Base-by-base conservation (phyloP, 441 rosid species). In the Breynia disticha region DNA sequence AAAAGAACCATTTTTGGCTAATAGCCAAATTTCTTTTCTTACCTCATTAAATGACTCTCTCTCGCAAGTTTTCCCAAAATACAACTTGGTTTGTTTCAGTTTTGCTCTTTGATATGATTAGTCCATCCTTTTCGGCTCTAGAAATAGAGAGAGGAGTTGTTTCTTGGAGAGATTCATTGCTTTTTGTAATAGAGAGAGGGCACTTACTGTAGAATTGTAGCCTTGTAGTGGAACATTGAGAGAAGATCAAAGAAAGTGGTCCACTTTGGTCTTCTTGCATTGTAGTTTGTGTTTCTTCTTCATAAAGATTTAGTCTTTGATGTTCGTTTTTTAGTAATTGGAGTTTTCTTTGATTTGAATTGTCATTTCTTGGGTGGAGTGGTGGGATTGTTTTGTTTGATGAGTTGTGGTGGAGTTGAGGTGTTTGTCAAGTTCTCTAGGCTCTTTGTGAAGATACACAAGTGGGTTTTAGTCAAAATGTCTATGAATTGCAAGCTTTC, bases 1-100 rank as follows among this genome's bases (percentile, higher is more conserved):
- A 61, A 49, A 54, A 16, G 35, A 19, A 44, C 70, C 49, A 56
- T 68, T 50, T 64, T 46, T 55, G 66, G 69, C 51, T 67, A 76
- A 76, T 48, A 54, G 55, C 71, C 79, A 61, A 59, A 19, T 11
- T 14, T 65, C n/a, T 65, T 63, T 63, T 50, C 69, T 68, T 63
- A 67, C 66, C 72, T 72, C 77, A 80, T 79, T 71, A 60, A n/a
- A 55, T 71, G 83, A 71, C 75, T 75, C 79, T 68, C 76, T 72
- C 73, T 75, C 58, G 54, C 68, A 69, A 72, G 43, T 74, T 68
- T 7, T 4, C 62, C 74, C 72, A 64, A 60, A 71, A 63, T 58
- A 54, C 64, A 48, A 54, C 75, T 74, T 72, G 77, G 72, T 64
- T 72, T 63, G 67, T 71, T 72, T 76, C 68, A 41, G 67, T 67